Conservation (phyloP, 2,329 filamentous ascomycete genomes). For the Fusarium hainanense region DNA sequence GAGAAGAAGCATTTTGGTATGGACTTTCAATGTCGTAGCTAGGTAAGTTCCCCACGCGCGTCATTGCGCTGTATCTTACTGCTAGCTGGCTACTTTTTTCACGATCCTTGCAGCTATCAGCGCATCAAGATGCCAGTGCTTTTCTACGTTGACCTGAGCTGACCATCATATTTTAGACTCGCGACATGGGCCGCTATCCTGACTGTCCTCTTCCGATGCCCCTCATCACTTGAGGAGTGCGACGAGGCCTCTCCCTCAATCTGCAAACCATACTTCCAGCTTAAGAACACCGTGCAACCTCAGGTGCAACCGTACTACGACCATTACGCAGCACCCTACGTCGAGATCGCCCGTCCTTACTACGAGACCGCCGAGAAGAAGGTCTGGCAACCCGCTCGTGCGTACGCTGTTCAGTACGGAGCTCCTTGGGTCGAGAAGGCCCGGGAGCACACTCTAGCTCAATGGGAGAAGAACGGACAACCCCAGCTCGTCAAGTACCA, state of each 20-base stretch:
- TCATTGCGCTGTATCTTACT: constrained; percentile 5
- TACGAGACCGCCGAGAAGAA: constrained; percentile 69
- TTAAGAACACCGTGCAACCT: constrained; percentile 73
- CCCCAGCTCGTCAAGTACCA: constrained; percentile 78
- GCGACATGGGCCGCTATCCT: constrained; percentile 87
- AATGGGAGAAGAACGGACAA: constrained; percentile 83
- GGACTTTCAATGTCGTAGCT: constrained; percentile 62
- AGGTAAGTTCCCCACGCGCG: constrained; percentile 57
- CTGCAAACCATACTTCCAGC: constrained; percentile 83
- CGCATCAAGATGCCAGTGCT: background rate
- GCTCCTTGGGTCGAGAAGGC: constrained; percentile 77
- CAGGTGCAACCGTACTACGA: constrained; percentile 88
- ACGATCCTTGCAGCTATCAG: constrained; percentile 13
- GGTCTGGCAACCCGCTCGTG: constrained; percentile 75
- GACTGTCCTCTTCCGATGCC: constrained; percentile 85
- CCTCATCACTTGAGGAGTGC: constrained; percentile 73
- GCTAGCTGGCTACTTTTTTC: background rate
- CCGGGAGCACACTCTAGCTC: constrained; percentile 71
- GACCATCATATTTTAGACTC: constrained; percentile 63
- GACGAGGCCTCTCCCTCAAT: constrained; percentile 77
- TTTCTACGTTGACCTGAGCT: background rate
- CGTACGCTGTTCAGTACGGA: constrained; percentile 77
- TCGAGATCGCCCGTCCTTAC: constrained; percentile 82
- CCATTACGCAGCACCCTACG: constrained; percentile 83
- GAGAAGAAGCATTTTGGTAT: constrained; percentile 47